Evolutionary conservation across 768 basidiomycete species (phyloP).

Genomic region (Trametes cinnabarina): DNA sequence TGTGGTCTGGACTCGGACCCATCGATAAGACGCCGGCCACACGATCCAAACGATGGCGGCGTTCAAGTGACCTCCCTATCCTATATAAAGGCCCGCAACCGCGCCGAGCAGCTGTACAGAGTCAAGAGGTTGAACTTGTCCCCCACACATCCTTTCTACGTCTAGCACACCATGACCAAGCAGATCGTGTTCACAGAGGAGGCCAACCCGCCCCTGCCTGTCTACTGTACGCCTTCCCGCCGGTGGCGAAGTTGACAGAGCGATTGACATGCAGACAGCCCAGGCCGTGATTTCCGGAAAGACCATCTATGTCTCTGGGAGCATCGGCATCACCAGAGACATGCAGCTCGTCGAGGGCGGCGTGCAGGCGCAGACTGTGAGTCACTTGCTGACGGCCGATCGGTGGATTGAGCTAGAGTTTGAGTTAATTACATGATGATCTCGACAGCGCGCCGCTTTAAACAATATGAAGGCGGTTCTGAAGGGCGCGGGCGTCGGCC

Average conservation of each 20-base stretch:
- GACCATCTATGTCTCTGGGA: conserved; percentile 41
- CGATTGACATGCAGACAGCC: conserved; percentile 24
- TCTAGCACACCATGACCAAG: conserved; percentile 28
- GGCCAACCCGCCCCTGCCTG: conserved; percentile 35
- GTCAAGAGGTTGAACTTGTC: not conserved
- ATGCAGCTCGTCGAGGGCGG: conserved; percentile 36
- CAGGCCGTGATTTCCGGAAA: conserved; percentile 37
- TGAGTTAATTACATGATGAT: not conserved
- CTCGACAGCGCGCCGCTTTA: conserved; percentile 35
- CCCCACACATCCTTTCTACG: not conserved
- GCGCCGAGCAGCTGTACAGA: not conserved
- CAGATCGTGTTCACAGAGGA: conserved; percentile 29
- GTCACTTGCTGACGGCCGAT: conserved; percentile 8
- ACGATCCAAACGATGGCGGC: not conserved
- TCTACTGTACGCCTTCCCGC: conserved; percentile 30
- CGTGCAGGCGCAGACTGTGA: conserved; percentile 37
- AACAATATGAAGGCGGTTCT: conserved; percentile 40
- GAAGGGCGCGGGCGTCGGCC: conserved; percentile 36
- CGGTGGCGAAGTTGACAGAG: too few species aligned
- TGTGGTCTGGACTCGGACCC: not conserved
- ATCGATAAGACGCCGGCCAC: not conserved
- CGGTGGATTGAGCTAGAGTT: too few species aligned
- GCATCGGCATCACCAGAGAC: conserved; percentile 35
- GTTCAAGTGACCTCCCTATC: not conserved
- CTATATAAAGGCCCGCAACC: not conserved